A percentile compares a stretch with the other conserved stretches of the same genome.
Evolutionary conservation across 768 basidiomycete genomes (phyloP).

Genomic region (Hericium alpestre): DNA sequence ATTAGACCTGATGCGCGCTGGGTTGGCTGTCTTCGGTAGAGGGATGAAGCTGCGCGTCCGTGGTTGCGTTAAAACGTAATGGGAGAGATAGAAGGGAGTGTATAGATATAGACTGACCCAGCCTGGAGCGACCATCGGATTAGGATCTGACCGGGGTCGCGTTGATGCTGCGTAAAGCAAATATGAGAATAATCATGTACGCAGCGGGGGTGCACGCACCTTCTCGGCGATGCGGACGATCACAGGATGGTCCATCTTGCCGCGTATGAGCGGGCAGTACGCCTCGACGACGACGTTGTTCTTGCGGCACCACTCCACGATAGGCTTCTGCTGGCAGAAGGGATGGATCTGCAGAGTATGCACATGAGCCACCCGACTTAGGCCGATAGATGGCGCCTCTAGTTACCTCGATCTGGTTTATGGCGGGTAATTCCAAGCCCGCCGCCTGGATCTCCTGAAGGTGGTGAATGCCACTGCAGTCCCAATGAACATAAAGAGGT

Average conservation of each 20-base stretch:
- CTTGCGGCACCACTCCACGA: conserved; percentile 39
- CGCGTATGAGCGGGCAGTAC: conserved; percentile 65
- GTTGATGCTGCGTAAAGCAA: conserved; percentile 31
- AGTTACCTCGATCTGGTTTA: conserved; percentile 74
- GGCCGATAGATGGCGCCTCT: too few species aligned
- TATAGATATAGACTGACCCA: conserved; percentile 45
- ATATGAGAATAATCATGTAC: not conserved
- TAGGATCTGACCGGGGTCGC: conserved; percentile 71
- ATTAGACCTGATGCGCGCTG: conserved; percentile 67
- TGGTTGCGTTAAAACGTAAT: not conserved
- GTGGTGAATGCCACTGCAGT: conserved; percentile 53
- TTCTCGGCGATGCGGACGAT: conserved; percentile 47
- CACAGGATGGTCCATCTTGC: conserved; percentile 33
- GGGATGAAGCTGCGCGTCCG: conserved; percentile 51
- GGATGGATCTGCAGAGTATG: conserved; percentile 54
- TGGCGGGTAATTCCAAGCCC: conserved; percentile 53
- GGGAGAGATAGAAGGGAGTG: not conserved
- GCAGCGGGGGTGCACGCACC: conserved; percentile 26
- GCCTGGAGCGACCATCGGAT: conserved; percentile 87
- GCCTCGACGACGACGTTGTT: conserved; percentile 60
- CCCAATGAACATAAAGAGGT: not conserved
- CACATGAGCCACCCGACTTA: not conserved
- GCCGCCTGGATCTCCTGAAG: conserved; percentile 61
- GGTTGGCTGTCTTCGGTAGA: conserved; percentile 71
- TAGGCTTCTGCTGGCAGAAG: conserved; percentile 37